phyloP scores from a whole-genome alignment of 2,329 filamentous ascomycete species.

The Fusarium hainanense region DNA sequence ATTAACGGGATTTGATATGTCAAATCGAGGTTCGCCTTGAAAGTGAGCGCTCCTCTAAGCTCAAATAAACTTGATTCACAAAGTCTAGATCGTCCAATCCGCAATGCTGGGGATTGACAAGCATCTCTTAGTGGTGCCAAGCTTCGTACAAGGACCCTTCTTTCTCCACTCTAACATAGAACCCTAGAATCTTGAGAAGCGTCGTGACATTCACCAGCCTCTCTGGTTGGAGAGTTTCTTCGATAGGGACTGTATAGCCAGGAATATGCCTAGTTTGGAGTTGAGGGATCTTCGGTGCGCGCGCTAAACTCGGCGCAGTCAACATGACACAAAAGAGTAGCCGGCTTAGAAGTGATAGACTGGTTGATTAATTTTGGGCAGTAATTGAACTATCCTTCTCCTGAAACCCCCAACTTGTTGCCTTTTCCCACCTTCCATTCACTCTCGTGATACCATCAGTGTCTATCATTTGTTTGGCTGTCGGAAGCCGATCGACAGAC shows the following conservation, averaged over 20 bases:
- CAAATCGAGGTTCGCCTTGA: neutral
- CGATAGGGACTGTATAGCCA: constrained; percentile 1
- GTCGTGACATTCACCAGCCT: constrained; percentile 19
- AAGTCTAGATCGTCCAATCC: constrained; percentile 33
- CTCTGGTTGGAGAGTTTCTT: constrained; percentile 22
- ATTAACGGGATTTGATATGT: neutral
- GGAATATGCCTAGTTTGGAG: neutral
- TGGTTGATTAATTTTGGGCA: constrained; percentile 16
- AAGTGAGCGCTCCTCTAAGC: neutral
- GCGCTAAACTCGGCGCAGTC: constrained; percentile 34
- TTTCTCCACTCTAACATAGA: constrained; percentile 28
- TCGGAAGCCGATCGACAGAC: constrained; percentile 21
- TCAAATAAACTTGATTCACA: constrained; percentile 25
- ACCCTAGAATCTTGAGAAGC: constrained; percentile 23
- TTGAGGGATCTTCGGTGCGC: constrained; percentile 26
- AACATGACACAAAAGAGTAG: constrained; percentile 8
- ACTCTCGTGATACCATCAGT: constrained; percentile 29
- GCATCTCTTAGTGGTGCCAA: constrained; percentile 34
- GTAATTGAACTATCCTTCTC: neutral
- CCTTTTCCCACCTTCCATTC: constrained; percentile 10
- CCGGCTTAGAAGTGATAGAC: neutral
- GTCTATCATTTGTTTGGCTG: neutral
- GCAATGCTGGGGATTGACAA: constrained; percentile 18
- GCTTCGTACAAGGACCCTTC: constrained; percentile 4
- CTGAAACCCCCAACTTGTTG: constrained; percentile 17